Evolutionary conservation across 2,329 filamentous ascomycete species (phyloP), one percentile per base, ranked within the genome.

Genomic region (Fusarium odoratissimum): DNA sequence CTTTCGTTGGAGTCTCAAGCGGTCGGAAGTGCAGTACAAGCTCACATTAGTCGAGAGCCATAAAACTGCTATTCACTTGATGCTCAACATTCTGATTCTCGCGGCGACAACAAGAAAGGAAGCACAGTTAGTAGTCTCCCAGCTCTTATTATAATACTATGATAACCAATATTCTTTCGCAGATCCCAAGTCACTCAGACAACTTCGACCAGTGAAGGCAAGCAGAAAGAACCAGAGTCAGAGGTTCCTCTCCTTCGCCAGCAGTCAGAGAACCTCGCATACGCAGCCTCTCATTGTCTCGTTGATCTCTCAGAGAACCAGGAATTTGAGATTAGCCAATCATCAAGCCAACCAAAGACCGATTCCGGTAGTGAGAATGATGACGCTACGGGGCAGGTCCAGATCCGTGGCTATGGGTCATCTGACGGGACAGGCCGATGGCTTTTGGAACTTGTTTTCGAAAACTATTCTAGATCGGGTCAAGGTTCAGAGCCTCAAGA

Each of bases 141-240:
- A 0, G 0, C 1, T 17, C 2, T 1, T 12, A 2, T 30, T 6
- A 6, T 6, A 0, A n/a, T 3, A 13, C 5, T 9, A 13, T 21
- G 11, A 5, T 38, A 11, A 30, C 49, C 3, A 13, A 4, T 1
- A 5, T n/a, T 30, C 4, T 3, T 38, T 16, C 1, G 11, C 11
- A 55, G 51, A 10, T 31, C 10, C 5, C 19, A n/a, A 23, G 14
- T 12, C 21, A 13, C 14, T 11, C 37, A 23, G 2, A 3, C 10
- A 13, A 5, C 19, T 17, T 14, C 25, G 1, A 1, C 8, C 8
- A 19, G 5, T 2, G 16, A 14, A 8, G 6, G 1, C 11, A 30
- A 23, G 25, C 25, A 23, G 10, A n/a, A 17, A 9, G 21, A 42
- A 2, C 5, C 19, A 8, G 21, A 19, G 16, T 55, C 51, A 3